A percentile compares a stretch with the other conserved stretches of the same genome.
Conservation (phyloP, 257 asterid genomes). For the Forsythia viridissima region DNA sequence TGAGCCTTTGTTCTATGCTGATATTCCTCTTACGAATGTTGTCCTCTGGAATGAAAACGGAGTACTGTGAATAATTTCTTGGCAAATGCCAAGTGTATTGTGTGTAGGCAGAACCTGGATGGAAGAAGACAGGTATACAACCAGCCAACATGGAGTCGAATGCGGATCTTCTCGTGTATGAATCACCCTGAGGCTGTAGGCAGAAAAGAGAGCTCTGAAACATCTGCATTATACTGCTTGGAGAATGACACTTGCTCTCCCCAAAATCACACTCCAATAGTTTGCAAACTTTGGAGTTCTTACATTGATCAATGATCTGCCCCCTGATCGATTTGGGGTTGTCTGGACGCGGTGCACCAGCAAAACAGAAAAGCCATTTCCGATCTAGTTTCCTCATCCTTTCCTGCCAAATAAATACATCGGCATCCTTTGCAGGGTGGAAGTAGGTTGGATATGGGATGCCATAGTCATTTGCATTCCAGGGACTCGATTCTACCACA, state of each 20-base stretch:
- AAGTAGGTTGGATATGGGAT: constrained; percentile 27
- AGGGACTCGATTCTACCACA: constrained; percentile 19
- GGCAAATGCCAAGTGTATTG: constrained; percentile 29
- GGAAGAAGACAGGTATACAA: constrained; percentile 30
- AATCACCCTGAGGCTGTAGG: constrained; percentile 27
- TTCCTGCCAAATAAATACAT: constrained; percentile 11
- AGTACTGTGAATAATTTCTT: constrained; percentile 12
- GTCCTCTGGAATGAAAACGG: constrained; percentile 28
- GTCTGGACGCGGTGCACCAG: constrained; percentile 15
- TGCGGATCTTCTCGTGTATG: constrained; percentile 21
- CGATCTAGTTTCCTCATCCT: neutral
- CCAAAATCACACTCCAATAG: constrained; percentile 16
- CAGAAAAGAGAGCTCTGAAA: constrained; percentile 23
- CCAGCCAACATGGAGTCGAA: constrained; percentile 28
- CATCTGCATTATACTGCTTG: constrained; percentile 27
- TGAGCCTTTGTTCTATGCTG: constrained; percentile 15
- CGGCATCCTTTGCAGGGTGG: constrained; percentile 21
- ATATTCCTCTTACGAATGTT: neutral
- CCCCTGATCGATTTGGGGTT: constrained; percentile 11
- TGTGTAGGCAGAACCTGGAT: constrained; percentile 19
- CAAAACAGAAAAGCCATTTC: constrained; percentile 18
- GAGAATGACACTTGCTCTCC: constrained; percentile 1
- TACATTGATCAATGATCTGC: constrained; percentile 19
- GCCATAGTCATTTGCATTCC: constrained; percentile 13
- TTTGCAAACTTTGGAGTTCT: constrained; percentile 34